Base-by-base conservation (phyloP, 352 stramenopile species). In the Phytopythium chamaehyphon region DNA sequence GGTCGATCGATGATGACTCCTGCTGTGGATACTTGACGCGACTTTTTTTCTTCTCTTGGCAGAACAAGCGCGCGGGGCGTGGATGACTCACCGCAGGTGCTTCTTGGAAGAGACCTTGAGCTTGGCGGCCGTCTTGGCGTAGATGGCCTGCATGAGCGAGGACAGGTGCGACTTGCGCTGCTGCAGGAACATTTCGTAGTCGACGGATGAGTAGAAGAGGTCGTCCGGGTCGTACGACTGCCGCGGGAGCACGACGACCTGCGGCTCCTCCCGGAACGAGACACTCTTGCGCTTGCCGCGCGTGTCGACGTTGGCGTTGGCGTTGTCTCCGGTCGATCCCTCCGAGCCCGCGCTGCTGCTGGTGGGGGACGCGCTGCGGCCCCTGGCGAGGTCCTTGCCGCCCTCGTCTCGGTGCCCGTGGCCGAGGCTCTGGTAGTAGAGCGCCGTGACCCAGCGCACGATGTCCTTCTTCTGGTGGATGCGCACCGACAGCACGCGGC, bases 391-490 rank as follows among this genome's bases (percentile, higher is more conserved):
- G 39, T 31, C 40, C 26, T 26, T 57, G 39, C 10, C 42, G 28
- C 16, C 40, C 31, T 6, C 11, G 4, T 12, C 40, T 40, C 18
- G 31, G 54, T 26, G 21, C 46, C 50, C 23, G 45, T 43, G 48
- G 40, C 24, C 58, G 22, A 81, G 65, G 40, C 70, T 81, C 62
- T 80, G 67, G 56, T 83, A 83, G 54, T 83, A 83, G 28, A 83
- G 65, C 51, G 73, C 73, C 18, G 73, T 83, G 48, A 83, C 73
- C 73, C 73, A 83, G 8, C 70, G 69, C 33, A 80, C 73, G 42
- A 83, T 83, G 16, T 83, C 73, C 52, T 83, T 83, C 59, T 71
- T 67, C 56, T 83, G 64, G 54, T 83, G 70, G 50, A 83, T 78
- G 49, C 73, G 73, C 28, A 83, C 54, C 10, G 70, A 70, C 28